These are phyloP conservation scores for Talaromyces nanjingensis DNA, from an alignment of 495 filamentous ascomycete species.

Conservation along the genomic window DNA sequence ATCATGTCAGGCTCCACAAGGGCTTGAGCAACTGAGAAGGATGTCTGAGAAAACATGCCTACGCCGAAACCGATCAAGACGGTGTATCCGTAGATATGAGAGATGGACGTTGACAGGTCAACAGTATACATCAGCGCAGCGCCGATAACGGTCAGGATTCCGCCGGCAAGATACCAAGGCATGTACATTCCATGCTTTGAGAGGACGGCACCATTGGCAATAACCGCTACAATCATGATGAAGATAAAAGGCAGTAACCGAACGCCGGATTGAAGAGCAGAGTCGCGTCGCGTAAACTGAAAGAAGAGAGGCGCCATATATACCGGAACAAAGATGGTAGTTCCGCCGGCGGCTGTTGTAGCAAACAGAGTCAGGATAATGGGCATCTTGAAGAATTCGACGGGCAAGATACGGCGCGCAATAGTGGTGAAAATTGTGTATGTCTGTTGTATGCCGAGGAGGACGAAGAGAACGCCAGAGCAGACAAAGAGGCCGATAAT, in stretches of 20 bases:
- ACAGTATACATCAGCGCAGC: constrained; percentile 39
- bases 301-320: constrained; percentile 50
- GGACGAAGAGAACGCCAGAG: constrained; percentile 36
- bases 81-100: constrained; percentile 46
- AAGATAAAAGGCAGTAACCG: constrained; percentile 28
- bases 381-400: constrained; percentile 39
- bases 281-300: constrained; percentile 33
- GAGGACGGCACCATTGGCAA: constrained; percentile 14
- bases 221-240: constrained; percentile 27
- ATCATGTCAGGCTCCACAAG: constrained; percentile 3
- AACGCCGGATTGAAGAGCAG: constrained; percentile 27
- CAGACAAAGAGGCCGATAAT: constrained; percentile 45
- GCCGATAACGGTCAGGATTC: constrained; percentile 37
- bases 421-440: constrained; percentile 44
- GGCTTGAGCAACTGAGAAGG: neutral
- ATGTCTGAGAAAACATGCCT: constrained; percentile 1
- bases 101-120: constrained; percentile 23
- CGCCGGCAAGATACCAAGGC: constrained; percentile 44
- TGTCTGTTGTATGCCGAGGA: constrained; percentile 42
- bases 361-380: constrained; percentile 13
- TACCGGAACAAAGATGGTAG: constrained; percentile 22
- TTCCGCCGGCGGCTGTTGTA: constrained; percentile 16
- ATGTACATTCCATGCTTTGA: constrained; percentile 40
- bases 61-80: constrained; percentile 14
- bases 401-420: constrained; percentile 44